Percentiles rank a stretch among this genome's conserved stretches.
phyloP scores from a whole-genome alignment of 2,329 filamentous ascomycete genomes.

The Zasmidium citrigriseum region DNA sequence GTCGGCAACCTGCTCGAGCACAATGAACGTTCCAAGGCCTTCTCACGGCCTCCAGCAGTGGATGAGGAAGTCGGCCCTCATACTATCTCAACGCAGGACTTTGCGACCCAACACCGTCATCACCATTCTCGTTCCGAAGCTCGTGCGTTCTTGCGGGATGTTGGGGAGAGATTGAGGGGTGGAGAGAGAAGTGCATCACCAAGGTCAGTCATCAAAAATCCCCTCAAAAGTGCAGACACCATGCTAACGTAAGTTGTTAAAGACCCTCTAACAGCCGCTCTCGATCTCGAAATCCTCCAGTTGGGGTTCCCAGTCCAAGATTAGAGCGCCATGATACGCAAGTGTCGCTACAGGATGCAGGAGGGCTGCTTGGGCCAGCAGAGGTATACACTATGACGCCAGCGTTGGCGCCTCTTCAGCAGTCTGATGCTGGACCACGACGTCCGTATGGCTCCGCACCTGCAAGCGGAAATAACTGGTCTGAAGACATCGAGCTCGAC shows the following conservation, averaged over 20 bases:
- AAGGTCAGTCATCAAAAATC: not conserved
- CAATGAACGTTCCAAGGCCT: constrained; percentile 37
- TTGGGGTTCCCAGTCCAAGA: constrained; percentile 30
- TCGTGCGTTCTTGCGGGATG: constrained; percentile 32
- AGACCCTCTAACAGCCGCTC: not conserved
- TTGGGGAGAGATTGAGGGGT: constrained; percentile 31
- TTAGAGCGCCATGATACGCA: constrained; percentile 30
- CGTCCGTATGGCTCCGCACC: not conserved
- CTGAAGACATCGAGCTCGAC: constrained; percentile 21
- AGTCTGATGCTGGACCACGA: not conserved
- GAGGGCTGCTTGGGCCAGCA: constrained; percentile 27
- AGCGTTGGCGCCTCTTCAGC: not conserved
- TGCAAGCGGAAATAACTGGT: not conserved
- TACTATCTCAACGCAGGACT: constrained; percentile 42
- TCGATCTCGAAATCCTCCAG: constrained; percentile 19
- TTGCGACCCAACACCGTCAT: constrained; percentile 32
- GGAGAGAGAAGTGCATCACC: constrained; percentile 7
- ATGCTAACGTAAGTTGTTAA: constrained; percentile 1
- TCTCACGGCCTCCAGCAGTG: constrained; percentile 42
- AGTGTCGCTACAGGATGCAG: constrained; percentile 34
- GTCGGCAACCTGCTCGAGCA: constrained; percentile 73
- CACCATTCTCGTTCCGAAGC: constrained; percentile 31
- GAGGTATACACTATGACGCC: not conserved
- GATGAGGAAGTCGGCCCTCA: constrained; percentile 60
- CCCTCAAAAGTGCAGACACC: no score